phyloP scores from a whole-genome alignment of 306 rosid species.

The Elaeagnus macrophylla region DNA sequence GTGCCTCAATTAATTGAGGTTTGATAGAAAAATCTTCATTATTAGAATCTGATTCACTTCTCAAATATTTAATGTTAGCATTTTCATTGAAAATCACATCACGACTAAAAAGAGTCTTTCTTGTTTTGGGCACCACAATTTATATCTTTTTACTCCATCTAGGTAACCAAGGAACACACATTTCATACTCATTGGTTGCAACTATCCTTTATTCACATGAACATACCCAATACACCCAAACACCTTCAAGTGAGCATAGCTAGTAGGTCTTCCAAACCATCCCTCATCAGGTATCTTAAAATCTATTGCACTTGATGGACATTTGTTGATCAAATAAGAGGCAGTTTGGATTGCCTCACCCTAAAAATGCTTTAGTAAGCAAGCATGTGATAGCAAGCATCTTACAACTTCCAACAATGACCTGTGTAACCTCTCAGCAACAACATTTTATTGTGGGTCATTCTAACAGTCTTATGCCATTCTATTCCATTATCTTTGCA shows the following conservation, averaged over 20 bases:
- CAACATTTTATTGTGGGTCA: background rate
- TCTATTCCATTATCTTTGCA: background rate
- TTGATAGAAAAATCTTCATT: no score
- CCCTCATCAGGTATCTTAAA: no score
- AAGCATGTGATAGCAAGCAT: background rate
- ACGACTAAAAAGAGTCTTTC: background rate
- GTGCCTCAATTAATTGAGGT: no score
- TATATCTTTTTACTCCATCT: background rate
- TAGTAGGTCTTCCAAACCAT: background rate
- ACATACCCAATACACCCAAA: background rate
- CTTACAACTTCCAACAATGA: background rate
- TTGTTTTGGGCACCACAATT: background rate
- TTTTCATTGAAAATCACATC: conserved; percentile 1
- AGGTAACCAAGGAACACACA: background rate
- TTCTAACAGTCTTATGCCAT: background rate
- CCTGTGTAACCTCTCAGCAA: background rate
- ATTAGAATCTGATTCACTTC: no score
- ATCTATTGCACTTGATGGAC: background rate
- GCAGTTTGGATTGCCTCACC: background rate
- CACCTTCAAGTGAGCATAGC: background rate
- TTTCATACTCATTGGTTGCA: background rate
- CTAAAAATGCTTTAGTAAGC: background rate
- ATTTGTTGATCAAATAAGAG: background rate
- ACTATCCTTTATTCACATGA: background rate
- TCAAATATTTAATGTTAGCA: no score